Evolutionary conservation across 2,329 filamentous ascomycete genomes (phyloP).

Genomic region (Tolypocladium nubicola): DNA sequence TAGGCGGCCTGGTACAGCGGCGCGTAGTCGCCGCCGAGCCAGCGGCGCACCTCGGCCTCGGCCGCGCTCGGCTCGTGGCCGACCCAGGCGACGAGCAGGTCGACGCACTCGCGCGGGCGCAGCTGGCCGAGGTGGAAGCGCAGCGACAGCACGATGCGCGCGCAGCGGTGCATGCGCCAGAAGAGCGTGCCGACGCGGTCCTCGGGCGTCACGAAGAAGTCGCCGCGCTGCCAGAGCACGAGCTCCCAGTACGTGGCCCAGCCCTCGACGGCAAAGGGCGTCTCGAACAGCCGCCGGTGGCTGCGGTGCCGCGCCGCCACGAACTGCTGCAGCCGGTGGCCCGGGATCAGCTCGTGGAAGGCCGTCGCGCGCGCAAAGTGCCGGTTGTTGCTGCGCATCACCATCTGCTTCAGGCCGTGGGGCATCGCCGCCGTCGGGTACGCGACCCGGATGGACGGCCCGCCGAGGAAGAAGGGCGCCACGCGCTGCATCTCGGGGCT

Average conservation of each 20-base stretch:
- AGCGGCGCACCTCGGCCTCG: conserved; percentile 48
- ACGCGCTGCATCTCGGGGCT: conserved; percentile 38
- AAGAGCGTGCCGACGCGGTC: conserved; percentile 48
- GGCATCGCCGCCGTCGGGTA: conserved; percentile 43
- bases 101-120: conserved; percentile 42
- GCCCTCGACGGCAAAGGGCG: conserved; percentile 49
- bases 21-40: conserved; percentile 43
- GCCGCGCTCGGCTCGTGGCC: conserved; percentile 49
- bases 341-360: conserved; percentile 52
- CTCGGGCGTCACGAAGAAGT: conserved; percentile 38
- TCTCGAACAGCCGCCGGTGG: conserved; percentile 42
- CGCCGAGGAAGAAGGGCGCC: conserved; percentile 50
- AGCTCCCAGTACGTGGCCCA: conserved; percentile 55
- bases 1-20: conserved; percentile 51
- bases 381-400: conserved; percentile 47
- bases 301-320: conserved; percentile 33
- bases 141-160: conserved; percentile 46
- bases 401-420: conserved; percentile 46
- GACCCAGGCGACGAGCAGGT: conserved; percentile 43
- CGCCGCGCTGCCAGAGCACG: conserved; percentile 41
- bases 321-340: conserved; percentile 44
- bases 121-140: conserved; percentile 47
- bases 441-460: conserved; percentile 40
- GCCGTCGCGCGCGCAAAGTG: conserved; percentile 48
- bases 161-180: conserved; percentile 53